Evolutionary conservation across 2,329 filamentous ascomycete genomes (phyloP).

Genomic region (Fusarium sp.): DNA sequence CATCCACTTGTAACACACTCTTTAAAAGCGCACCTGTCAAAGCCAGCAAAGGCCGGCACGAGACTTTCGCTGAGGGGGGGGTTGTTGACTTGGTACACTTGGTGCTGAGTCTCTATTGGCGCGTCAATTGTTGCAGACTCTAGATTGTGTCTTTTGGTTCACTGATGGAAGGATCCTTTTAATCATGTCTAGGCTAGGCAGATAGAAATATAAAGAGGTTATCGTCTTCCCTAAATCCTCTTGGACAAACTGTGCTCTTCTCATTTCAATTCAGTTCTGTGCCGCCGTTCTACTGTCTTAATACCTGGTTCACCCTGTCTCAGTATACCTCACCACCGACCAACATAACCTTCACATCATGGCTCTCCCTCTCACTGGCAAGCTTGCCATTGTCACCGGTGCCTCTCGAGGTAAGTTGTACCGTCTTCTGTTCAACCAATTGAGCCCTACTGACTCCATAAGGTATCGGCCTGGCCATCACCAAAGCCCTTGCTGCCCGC

Average conservation of each 20-base stretch:
- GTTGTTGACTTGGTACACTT: constrained; percentile 2
- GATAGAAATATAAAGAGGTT: constrained; percentile 20
- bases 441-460: constrained; percentile 7
- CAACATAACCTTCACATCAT: constrained; percentile 42
- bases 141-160: constrained; percentile 4
- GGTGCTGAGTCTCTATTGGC: constrained; percentile 38
- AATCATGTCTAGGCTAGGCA: background rate
- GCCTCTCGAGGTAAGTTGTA: constrained; percentile 75
- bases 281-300: constrained; percentile 4
- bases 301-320: constrained; percentile 9
- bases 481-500: constrained; percentile 45
- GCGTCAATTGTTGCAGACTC: constrained; percentile 38
- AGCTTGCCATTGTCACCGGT: constrained; percentile 83
- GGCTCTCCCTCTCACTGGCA: constrained; percentile 71
- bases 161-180: constrained; percentile 12
- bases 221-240: background rate
- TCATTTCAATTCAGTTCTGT: background rate
- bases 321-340: background rate
- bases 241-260: background rate
- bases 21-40: constrained; percentile 46
- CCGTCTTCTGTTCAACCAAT: background rate
- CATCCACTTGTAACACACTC: constrained; percentile 24
- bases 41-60: constrained; percentile 36
- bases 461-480: constrained; percentile 46
- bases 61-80: constrained; percentile 18